Conservation (phyloP, 768 basidiomycete genomes). For the Amanita polypyramis region DNA sequence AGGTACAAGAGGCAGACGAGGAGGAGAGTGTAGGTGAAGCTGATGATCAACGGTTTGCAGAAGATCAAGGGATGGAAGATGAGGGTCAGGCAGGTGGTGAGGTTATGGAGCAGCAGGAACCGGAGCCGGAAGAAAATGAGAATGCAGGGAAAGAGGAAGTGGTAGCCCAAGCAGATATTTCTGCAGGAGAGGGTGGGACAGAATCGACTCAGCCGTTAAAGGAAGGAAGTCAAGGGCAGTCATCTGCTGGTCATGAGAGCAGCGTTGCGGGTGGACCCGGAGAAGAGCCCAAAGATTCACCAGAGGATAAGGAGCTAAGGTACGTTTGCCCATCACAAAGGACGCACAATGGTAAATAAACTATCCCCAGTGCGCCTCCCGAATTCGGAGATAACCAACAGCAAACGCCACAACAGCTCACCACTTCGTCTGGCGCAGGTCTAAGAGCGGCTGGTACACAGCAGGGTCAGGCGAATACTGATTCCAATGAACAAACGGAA, state of each 20-base stretch:
- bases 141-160: constrained; percentile 19
- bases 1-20: constrained; percentile 23
- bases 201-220: constrained; percentile 21
- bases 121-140: constrained; percentile 20
- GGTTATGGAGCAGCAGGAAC: constrained; percentile 19
- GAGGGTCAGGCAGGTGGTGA: constrained; percentile 22
- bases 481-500: constrained; percentile 25
- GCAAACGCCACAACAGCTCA: constrained; percentile 5
- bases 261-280: constrained; percentile 18
- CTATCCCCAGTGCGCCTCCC: background rate
- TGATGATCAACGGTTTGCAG: constrained; percentile 19
- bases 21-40: constrained; percentile 24
- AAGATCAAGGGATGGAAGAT: constrained; percentile 13
- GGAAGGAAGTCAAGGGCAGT: constrained; percentile 19
- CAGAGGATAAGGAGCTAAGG: constrained; percentile 20
- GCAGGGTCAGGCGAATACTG: constrained; percentile 30
- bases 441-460: constrained; percentile 32
- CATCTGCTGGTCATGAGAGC: constrained; percentile 22
- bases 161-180: constrained; percentile 32
- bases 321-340: constrained; percentile 12
- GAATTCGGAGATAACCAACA: background rate
- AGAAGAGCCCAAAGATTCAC: constrained; percentile 9
- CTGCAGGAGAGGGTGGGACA: constrained; percentile 28
- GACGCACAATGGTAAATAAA: background rate
- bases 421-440: constrained; percentile 15